Base-by-base conservation (phyloP, 164 flowering plant species). In the Brasenia schreberi region DNA sequence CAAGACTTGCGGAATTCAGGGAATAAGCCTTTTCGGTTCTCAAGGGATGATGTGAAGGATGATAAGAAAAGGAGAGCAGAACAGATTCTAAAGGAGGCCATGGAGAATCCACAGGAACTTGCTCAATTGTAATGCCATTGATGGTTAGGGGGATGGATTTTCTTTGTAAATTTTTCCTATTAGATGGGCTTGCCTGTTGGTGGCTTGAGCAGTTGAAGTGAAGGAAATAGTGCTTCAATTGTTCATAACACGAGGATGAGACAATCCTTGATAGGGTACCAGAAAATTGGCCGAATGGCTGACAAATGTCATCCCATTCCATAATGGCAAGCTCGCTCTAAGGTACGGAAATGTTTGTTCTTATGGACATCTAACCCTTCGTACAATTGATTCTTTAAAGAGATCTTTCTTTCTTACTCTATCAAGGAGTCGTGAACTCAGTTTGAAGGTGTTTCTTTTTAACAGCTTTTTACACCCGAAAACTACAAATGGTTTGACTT, bases 1-100 rank as follows among this genome's bases (percentile, higher is more conserved):
- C 10, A 49, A 14, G 16, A 49, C 16, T 49, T 49, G 56, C 56
- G 16, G 56, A 49, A 49, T 49, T 49, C 56, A 9, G 9, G 9
- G 12, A 49, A 49, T 9, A 49, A 49, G 12, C 56, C 56, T 14
- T 16, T 69, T 16, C 78, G 70, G 79, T 69, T 83, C 62, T 76
- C 72, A 52, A 80, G 89, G 69, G 87, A 83, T 61, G 96, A 88
- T 2, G 96, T 84, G 67, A 85, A 77, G 65, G 93, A 91, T 77
- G 97, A 94, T 68, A 91, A 85, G 77, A 94, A 89, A 75, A 84
- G 93, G 78, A 87, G 99, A 78, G 99, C 90, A 12, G 96, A 88
- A 75, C 84, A 70, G 56, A 91, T 94, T 64, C 84, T 94, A 43
- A 85, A 84, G 75, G 91, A 88, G 52, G 76, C 96, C 17, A 81